Evolutionary conservation across 176 grass and related monocot species (phyloP).

Genomic region (Avena atlantica): DNA sequence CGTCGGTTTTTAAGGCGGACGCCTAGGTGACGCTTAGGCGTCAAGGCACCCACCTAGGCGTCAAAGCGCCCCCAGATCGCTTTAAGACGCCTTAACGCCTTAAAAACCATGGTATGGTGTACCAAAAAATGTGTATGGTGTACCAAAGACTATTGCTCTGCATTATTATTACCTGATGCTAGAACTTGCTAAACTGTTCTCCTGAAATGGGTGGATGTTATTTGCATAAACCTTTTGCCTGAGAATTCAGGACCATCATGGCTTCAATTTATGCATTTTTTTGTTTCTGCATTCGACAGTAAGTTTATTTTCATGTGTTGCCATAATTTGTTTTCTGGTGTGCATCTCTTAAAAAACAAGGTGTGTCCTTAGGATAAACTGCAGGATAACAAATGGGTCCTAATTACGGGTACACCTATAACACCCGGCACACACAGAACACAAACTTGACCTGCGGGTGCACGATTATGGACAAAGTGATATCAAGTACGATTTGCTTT

Average conservation of each 20-base stretch:
- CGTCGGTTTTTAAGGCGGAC: too few relatives aligned
- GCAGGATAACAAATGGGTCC: slow-evolving; percentile 35
- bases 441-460: background rate
- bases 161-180: slow-evolving; percentile 28
- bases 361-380: slow-evolving; percentile 23
- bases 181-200: slow-evolving; percentile 11
- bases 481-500: background rate
- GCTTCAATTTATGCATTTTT: slow-evolving; percentile 8
- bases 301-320: slow-evolving; percentile 14
- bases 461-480: slow-evolving; percentile 1
- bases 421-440: background rate
- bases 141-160: slow-evolving; percentile 22
- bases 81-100: too few relatives aligned
- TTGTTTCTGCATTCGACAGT: slow-evolving; percentile 17
- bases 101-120: too few relatives aligned
- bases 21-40: too few relatives aligned
- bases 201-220: background rate
- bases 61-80: too few relatives aligned
- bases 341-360: slow-evolving; percentile 13
- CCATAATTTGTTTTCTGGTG: slow-evolving; percentile 8
- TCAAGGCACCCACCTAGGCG: too few relatives aligned
- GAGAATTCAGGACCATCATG: background rate
- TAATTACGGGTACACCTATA: slow-evolving; percentile 3
- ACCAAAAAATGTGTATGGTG: background rate
- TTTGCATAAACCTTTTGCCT: slow-evolving; percentile 13